Evolutionary conservation across 805 yeast genomes (phyloP), one percentile per base, ranked within the genome.

Genomic region (Brettanomyces custersianus): DNA sequence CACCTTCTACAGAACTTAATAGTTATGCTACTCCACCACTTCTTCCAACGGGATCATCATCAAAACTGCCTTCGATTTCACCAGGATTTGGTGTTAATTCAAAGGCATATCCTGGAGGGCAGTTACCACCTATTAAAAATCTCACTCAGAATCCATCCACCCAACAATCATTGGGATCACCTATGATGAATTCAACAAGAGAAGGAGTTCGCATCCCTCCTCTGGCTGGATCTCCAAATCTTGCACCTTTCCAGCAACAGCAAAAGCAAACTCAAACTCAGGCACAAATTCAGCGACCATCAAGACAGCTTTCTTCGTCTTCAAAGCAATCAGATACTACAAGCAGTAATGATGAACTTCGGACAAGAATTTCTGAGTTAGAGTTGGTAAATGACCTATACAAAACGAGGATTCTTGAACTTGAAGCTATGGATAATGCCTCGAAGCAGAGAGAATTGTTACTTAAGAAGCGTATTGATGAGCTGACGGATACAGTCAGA

Each of bases 341-440:
- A 21, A 42, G 42, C 6, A 43, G 25, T 15, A 30, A 41, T 26
- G 55, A 54, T 20, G 63, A 57, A 36, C 60, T 88, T 43, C 74
- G 75, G 44, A 84, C 95, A 0, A 68, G 94, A 40, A 84, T 88
- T 17, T 74, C 82, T 10, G 97, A 90, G 55, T 68, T 90, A 42
- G 97, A 90, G 55, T 66, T 88, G 29, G 95, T 90, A 28, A 88
- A 87, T 49, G 96, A 88, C 53, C 62, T 90, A 40, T 84, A 86
- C 63, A 74, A 84, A 47, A 74, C 90, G 5, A 73, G 94, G 46
- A 84, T 90, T 30, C 65, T 72, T 55, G 95, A 90, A 52, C 65
- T 90, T 44, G 96, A 90, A 59, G 76, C 75, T 16, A 63, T 68
- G 70, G 79, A 73, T 48, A 66, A 60, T 39, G 77, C 76, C 5